A percentile compares a stretch with the other conserved stretches of the same genome.
Conservation (phyloP, 352 stramenopile species). For the Globisporangium spiculum region DNA sequence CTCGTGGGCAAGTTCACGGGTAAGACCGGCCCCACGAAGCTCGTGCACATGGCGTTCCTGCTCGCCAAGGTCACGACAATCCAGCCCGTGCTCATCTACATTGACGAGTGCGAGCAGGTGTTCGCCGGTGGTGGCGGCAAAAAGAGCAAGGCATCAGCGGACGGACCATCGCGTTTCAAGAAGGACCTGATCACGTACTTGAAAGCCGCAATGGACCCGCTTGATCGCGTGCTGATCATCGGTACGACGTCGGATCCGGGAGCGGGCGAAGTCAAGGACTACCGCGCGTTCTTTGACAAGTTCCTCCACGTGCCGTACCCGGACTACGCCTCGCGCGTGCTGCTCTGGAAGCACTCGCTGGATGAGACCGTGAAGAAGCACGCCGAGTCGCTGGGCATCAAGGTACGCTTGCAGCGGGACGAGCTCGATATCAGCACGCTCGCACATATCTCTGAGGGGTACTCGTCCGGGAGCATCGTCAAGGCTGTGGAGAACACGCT, state of each 20-base stretch:
- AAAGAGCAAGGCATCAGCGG: constrained; percentile 76
- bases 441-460: constrained; percentile 90
- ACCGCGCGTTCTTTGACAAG: constrained; percentile 91
- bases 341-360: constrained; percentile 88
- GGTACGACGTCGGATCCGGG: constrained; percentile 86
- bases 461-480: constrained; percentile 85
- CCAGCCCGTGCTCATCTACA: constrained; percentile 92
- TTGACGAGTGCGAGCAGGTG: constrained; percentile 92
- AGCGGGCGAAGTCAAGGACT: constrained; percentile 81
- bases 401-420: constrained; percentile 28
- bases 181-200: constrained; percentile 93
- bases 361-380: constrained; percentile 42
- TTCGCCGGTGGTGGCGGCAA: constrained; percentile 70
- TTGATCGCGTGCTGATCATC: constrained; percentile 92
- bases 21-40: constrained; percentile 90
- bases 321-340: constrained; percentile 87
- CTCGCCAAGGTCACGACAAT: constrained; percentile 85
- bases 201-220: constrained; percentile 82
- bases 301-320: constrained; percentile 91
- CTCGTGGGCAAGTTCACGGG: constrained; percentile 92
- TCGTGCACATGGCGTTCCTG: constrained; percentile 94
- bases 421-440: constrained; percentile 86
- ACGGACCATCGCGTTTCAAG: constrained; percentile 87
- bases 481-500: constrained; percentile 73
- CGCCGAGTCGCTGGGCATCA: constrained; percentile 27